Evolutionary conservation across 129 eudicot genomes (phyloP), one percentile per base, ranked within the genome.

Genomic region (Chrysanthemum seticuspe): DNA sequence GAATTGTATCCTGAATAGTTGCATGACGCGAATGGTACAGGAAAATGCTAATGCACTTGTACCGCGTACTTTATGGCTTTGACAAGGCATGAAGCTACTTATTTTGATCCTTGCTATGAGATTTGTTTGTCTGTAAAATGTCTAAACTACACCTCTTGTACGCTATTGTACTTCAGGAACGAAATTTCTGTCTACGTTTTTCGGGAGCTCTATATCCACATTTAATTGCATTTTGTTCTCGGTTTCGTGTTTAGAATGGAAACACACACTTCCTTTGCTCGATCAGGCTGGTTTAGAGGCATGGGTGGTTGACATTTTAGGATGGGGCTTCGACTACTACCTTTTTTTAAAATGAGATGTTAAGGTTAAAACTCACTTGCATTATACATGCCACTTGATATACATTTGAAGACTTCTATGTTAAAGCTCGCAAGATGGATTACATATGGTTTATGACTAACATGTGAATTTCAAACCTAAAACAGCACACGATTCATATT

Each of bases 191-290:
- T 3, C 0, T 25, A 25, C 34, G 34, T 29, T 29, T 29, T 27
- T 3, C 0, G 34, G 34, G 34, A 29, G 34, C 12, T 64, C 31
- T 72, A 25, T 34, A 47, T 67, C 70, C 55, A 25, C 62, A 74
- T 84, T 78, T 83, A 72, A 70, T 81, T 74, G 51, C 70, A 71
- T 81, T 76, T 80, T 81, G 83, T 84, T 77, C 72, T 82, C 96
- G 90, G 98, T 86, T 89, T 96, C 21, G 18, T 89, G 97, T 84
- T 86, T 93, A 84, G 98, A 93, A 79, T 93, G 98, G 98, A 83
- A 97, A 76, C 84, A 82, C 81, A 78, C 89, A 0, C 83, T 85
- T 56, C 98, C 98, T 29, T 0, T 29, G 2, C 56, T 93, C n/a
- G 98, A 93, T 78, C 92, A 90, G 74, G 89, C 89, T 44, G 96